Conservation (phyloP, 2,329 filamentous ascomycete genomes). For the Talaromyces sp. region DNA sequence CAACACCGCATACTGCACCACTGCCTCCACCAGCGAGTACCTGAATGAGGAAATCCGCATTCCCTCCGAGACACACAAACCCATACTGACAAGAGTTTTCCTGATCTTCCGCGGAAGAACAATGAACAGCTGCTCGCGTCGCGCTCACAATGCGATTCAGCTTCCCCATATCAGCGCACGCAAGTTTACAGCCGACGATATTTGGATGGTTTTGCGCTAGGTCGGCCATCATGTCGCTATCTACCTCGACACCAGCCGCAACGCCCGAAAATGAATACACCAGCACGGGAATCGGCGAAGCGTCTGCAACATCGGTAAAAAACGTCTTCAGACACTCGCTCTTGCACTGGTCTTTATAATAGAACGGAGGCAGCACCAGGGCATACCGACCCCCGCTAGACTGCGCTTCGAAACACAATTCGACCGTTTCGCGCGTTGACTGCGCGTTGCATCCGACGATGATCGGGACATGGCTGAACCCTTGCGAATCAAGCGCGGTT, state of each 20-base stretch:
- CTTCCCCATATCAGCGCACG: conserved; percentile 47
- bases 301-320: conserved; percentile 32
- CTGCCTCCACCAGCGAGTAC: conserved; percentile 68
- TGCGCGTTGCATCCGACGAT: conserved; percentile 69
- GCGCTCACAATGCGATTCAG: conserved; percentile 34
- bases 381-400: conserved; percentile 48
- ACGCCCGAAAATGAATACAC: conserved; percentile 61
- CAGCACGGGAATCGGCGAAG: conserved; percentile 48
- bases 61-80: conserved; percentile 78
- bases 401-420: conserved; percentile 37
- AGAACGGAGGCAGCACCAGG: conserved; percentile 52
- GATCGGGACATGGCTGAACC: conserved; percentile 28
- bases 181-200: conserved; percentile 55
- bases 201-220: conserved; percentile 50
- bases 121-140: conserved; percentile 61
- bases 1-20: conserved; percentile 74
- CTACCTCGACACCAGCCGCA: conserved; percentile 59
- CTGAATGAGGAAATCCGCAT: conserved; percentile 75
- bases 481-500: conserved; percentile 21
- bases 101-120: conserved; percentile 50
- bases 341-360: conserved; percentile 58
- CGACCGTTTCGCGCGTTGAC: conserved; percentile 62
- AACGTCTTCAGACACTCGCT: conserved; percentile 43
- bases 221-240: conserved; percentile 51
- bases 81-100: conserved; percentile 22